These are phyloP conservation scores for Trichosporon asahii DNA, from an alignment of 1,284 basidiomycete species.

Conservation along the genomic window DNA sequence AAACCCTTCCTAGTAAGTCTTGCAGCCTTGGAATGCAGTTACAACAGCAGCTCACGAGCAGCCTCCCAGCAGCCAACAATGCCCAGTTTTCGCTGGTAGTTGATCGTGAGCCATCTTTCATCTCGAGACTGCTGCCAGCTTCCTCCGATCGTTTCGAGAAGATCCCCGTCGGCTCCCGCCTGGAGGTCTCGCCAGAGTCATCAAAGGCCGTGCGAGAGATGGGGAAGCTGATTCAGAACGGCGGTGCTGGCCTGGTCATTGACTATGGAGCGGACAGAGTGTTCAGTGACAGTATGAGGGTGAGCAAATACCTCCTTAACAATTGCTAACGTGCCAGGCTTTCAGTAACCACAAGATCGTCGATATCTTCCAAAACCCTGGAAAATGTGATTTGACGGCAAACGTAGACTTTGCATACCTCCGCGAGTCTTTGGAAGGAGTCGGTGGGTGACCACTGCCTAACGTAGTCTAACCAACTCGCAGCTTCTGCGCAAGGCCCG, in stretches of 20 bases:
- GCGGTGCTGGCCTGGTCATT: conserved; percentile 75
- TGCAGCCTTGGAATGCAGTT: too few relatives aligned
- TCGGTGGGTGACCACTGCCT: conserved; percentile 55
- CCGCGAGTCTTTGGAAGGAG: conserved; percentile 66
- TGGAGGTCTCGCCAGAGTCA: conserved; percentile 74
- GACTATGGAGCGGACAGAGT: conserved; percentile 82
- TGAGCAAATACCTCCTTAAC: conserved; percentile 47
- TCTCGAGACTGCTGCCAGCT: conserved; percentile 64
- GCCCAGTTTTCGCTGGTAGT: conserved; percentile 63
- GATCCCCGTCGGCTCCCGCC: conserved; percentile 63
- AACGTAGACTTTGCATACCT: conserved; percentile 95
- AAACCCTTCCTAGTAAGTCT: conserved; percentile 31
- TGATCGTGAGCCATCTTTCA: conserved; percentile 62
- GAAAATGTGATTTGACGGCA: conserved; percentile 84
- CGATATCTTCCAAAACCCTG: conserved; percentile 79
- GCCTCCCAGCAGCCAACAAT: conserved; percentile 16
- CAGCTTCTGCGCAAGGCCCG: conserved; percentile 60
- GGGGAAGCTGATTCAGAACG: conserved; percentile 59
- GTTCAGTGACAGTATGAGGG: conserved; percentile 75
- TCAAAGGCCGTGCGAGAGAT: conserved; percentile 66
- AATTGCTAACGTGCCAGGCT: conserved; percentile 57
- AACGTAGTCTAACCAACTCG: neutral
- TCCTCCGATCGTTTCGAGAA: conserved; percentile 67
- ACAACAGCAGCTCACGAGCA: neutral
- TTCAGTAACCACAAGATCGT: conserved; percentile 85